Evolutionary conservation across 257 asterid genomes (phyloP), one percentile per base, ranked within the genome.

Genomic region (Verbena officinalis): DNA sequence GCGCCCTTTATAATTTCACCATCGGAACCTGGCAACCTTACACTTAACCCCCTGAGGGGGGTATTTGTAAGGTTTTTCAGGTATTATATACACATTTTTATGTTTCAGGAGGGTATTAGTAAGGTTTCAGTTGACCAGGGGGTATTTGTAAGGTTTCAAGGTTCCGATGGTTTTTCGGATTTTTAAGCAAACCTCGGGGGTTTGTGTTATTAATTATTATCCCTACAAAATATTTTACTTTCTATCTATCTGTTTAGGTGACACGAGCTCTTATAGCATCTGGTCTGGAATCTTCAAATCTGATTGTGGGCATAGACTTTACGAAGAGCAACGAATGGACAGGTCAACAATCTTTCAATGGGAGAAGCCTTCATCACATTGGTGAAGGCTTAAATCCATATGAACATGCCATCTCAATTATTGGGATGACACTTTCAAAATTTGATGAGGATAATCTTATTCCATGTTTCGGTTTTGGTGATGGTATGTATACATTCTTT

Each of bases 311-410:
- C 17, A 81, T 93, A 3, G 98, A 93, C 80, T 89, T 89, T 81
- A 89, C 98, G 4, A 93, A 84, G 74, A 93, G 98, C 81, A 92
- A 93, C 16, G 97, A 87, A 61, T 89, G 96, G 96, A 85, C 95
- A 7, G 98, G 96, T 14, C 79, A 65, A 67, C 56, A 72, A 51
- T 86, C 96, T 1, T 91, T 86, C 73, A 38, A 68, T 5, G 78
- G 86, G 10, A 75, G 69, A 63, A 79, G 93, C 74, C 82, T 91
- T 24, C 96, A 91, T 72, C 84, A 85, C 71, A 62, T 77, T 0
- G 86, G 86, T 1, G 81, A 77, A 60, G 75, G 65, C 67, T 15
- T 69, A 9, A 91, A 91, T 72, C 98, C 98, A 0, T 89, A 91
- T 34, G 89, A 86, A 46, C 96, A 86, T 30, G 92, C 91, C 10